Evolutionary conservation across 441 rosid genomes (phyloP), one percentile per base, ranked within the genome.

Genomic region (Adansonia gregorii): DNA sequence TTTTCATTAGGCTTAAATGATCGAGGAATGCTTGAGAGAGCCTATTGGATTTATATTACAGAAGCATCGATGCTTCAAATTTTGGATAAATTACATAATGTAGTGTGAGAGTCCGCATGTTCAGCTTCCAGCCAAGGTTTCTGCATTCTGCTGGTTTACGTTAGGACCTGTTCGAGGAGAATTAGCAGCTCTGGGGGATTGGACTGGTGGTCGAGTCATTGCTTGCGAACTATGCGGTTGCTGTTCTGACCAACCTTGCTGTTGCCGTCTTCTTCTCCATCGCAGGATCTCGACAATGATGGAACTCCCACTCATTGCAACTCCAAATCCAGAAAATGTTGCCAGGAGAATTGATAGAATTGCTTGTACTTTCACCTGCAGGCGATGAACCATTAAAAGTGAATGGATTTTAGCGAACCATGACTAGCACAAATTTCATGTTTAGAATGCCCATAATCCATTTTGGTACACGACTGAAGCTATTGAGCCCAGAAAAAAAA

Each of bases 301-400:
- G 14, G 97, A 92, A 79, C 95, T 90, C 45, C 89, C 93, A 63
- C 98, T 87, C 94, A 93, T 95, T 27, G 97, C 88, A 0, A 92
- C 86, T 39, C 98, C 97, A 56, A 92, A 91, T 55, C 98, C 97
- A 6, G 95, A 84, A 80, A 95, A 92, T 78, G 97, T 89, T 12
- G 98, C 92, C 0, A 95, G 86, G 27, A 92, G 89, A 52, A 92
- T 79, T 0, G 97, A 91, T 76, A 95, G 84, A 75, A 92, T 86
- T 52, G 67, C 67, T 31, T 63, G 67, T 12, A 63, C 45, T 63
- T 63, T 63, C 67, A 63, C 67, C 67, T 63, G 82, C 17, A 72
- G 6, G 52, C 14, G 56, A 43, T 45, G 67, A 78, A 66, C 46
- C 24, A 72, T 20, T 17, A 41, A 12, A 19, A 64, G 54, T 17